A percentile compares a stretch with the other conserved stretches of the same genome.
Evolutionary conservation across 2,329 filamentous ascomycete genomes (phyloP).

Genomic region (Chaetomium sp.): DNA sequence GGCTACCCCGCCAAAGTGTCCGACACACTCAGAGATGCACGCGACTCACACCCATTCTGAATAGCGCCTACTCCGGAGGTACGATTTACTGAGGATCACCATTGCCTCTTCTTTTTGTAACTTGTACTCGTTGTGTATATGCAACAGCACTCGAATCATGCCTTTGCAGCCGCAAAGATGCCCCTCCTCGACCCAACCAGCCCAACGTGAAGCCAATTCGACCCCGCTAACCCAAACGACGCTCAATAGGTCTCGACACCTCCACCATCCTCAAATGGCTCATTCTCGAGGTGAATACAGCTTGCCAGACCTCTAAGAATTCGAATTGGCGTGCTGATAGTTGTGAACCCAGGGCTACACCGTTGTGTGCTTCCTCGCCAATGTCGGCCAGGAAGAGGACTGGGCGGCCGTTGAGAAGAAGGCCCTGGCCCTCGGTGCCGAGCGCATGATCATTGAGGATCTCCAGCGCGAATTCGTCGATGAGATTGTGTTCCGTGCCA

Average conservation of each 20-base stretch:
- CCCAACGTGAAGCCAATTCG: not conserved
- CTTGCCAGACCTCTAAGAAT: not conserved
- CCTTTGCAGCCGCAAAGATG: no score
- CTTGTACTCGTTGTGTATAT: not conserved
- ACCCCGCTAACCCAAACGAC: conserved; percentile 4
- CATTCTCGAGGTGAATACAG: conserved; percentile 24
- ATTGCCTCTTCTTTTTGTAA: not conserved
- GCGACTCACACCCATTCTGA: not conserved
- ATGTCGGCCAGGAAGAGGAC: conserved; percentile 72
- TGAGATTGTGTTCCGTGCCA: conserved; percentile 71
- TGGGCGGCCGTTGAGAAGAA: conserved; percentile 67
- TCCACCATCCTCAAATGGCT: conserved; percentile 38
- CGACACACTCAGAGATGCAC: not conserved
- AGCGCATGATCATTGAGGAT: conserved; percentile 57
- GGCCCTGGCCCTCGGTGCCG: conserved; percentile 52
- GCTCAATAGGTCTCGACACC: conserved; percentile 34
- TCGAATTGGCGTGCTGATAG: not conserved
- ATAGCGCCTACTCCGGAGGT: conserved; percentile 27
- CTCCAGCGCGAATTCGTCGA: conserved; percentile 71
- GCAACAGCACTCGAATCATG: not conserved
- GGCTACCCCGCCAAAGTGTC: conserved; percentile 1
- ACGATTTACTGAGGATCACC: conserved; percentile 5
- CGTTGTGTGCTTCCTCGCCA: conserved; percentile 58
- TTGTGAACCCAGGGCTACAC: conserved; percentile 41
- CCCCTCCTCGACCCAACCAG: not conserved